A percentile compares a stretch with the other conserved stretches of the same genome.
These are phyloP conservation scores for Populus alba DNA, from an alignment of 345 rosid genomes.

Conservation along the genomic window DNA sequence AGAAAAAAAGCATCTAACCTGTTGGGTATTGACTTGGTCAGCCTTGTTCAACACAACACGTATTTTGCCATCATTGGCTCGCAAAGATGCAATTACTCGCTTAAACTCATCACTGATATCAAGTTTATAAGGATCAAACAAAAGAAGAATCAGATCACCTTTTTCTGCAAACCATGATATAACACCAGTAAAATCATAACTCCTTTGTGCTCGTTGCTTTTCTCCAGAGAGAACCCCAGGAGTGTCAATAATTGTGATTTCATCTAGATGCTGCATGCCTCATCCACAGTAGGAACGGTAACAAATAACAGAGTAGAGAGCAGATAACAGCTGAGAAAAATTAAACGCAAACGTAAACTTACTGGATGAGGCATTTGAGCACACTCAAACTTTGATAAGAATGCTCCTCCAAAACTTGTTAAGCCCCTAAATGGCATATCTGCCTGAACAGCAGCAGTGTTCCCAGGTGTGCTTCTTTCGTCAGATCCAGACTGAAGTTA, in stretches of 20 bases:
- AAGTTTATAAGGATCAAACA: slow-evolving; percentile 31
- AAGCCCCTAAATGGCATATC: slow-evolving; percentile 32
- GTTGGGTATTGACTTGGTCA: slow-evolving; percentile 28
- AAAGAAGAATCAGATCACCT: slow-evolving; percentile 26
- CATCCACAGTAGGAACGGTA: background rate
- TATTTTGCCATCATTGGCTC: slow-evolving; percentile 26
- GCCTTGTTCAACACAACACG: slow-evolving; percentile 31
- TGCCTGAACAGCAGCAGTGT: slow-evolving; percentile 36
- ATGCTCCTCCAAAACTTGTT: slow-evolving; percentile 27
- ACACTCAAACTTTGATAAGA: slow-evolving; percentile 31
- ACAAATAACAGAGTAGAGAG: background rate
- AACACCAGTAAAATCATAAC: slow-evolving; percentile 33
- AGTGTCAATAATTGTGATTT: slow-evolving; percentile 29
- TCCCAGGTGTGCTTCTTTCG: slow-evolving; percentile 45
- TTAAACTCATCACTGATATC: slow-evolving; percentile 30
- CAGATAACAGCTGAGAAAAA: background rate
- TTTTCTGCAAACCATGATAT: slow-evolving; percentile 33
- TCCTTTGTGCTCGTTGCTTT: slow-evolving; percentile 29
- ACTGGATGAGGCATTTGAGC: slow-evolving; percentile 34
- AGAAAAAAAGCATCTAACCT: slow-evolving; percentile 2
- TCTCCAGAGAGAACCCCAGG: slow-evolving; percentile 31
- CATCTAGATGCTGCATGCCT: slow-evolving; percentile 23
- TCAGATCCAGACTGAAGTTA: slow-evolving; percentile 25
- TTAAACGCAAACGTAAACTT: background rate
- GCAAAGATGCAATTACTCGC: slow-evolving; percentile 25